A percentile compares a stretch with the other conserved stretches of the same genome.
Conservation (phyloP, 768 basidiomycete species). For the Paxillus involutus region DNA sequence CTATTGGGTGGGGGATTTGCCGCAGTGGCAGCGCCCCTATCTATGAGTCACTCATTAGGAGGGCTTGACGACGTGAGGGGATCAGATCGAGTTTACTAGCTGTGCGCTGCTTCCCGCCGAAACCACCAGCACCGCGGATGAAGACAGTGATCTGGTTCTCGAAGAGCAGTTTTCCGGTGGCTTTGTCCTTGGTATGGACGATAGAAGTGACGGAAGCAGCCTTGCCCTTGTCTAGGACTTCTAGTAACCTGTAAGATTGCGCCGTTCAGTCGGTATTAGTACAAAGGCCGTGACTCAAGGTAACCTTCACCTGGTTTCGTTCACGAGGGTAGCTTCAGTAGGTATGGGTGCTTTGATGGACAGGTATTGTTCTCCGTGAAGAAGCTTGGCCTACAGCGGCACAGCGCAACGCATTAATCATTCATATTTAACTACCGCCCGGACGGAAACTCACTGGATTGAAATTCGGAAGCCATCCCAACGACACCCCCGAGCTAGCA, state of each 20-base stretch:
- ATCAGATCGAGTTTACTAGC: conserved; percentile 50
- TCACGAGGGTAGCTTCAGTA: conserved; percentile 77
- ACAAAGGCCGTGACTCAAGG: background rate
- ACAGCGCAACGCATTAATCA: background rate
- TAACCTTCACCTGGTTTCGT: conserved; percentile 59
- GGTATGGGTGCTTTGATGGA: conserved; percentile 86
- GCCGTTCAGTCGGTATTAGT: background rate
- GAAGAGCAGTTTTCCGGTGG: conserved; percentile 76
- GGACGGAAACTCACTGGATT: conserved; percentile 68
- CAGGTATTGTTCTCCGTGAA: conserved; percentile 97
- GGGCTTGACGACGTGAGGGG: conserved; percentile 1
- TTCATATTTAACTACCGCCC: background rate
- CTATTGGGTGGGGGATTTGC: conserved; percentile 79
- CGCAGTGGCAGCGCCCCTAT: conserved; percentile 88
- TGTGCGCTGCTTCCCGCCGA: conserved; percentile 78
- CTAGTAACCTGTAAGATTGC: conserved; percentile 51
- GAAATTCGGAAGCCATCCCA: conserved; percentile 94
- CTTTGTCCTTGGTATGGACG: conserved; percentile 78
- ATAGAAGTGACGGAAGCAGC: conserved; percentile 84
- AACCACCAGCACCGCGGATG: conserved; percentile 93
- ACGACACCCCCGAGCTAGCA: conserved; percentile 60
- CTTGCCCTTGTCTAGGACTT: conserved; percentile 90
- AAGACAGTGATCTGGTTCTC: conserved; percentile 93
- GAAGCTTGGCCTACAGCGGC: conserved; percentile 74
- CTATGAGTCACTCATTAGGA: conserved; percentile 37